A percentile compares a stretch with the other conserved stretches of the same genome.
Evolutionary conservation across 2,329 filamentous ascomycete genomes (phyloP).

Genomic region (Colletotrichum graminicola): DNA sequence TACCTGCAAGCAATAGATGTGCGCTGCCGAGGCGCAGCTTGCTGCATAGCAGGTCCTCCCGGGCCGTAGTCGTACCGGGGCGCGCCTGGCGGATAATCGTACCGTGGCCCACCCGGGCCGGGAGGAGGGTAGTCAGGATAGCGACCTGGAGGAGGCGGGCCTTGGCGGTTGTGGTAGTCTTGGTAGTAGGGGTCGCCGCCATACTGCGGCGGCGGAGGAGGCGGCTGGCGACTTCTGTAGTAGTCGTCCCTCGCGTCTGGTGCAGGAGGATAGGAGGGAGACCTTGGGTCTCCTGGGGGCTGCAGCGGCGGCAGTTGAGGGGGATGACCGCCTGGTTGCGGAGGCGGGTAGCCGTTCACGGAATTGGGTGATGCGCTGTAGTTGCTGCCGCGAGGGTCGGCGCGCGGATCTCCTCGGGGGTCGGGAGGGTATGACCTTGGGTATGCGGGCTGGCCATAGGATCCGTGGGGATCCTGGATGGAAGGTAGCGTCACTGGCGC

Average conservation of each 20-base stretch:
- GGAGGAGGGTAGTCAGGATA: constrained; percentile 51
- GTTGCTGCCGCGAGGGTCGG: constrained; percentile 37
- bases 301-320: constrained; percentile 42
- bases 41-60: constrained; percentile 56
- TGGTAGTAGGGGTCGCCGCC: constrained; percentile 49
- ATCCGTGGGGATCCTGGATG: constrained; percentile 60
- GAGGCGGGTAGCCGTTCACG: constrained; percentile 61
- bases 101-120: constrained; percentile 36
- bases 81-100: constrained; percentile 44
- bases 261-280: constrained; percentile 40
- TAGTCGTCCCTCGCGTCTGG: constrained; percentile 48
- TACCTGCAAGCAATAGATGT: constrained; percentile 72
- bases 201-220: constrained; percentile 47
- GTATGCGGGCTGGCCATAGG: constrained; percentile 52
- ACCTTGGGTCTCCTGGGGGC: constrained; percentile 39
- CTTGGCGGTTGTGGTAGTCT: constrained; percentile 53
- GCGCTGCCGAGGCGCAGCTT: constrained; percentile 68
- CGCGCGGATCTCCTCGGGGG: constrained; percentile 52
- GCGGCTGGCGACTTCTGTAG: constrained; percentile 48
- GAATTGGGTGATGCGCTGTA: constrained; percentile 58
- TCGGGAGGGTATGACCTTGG: constrained; percentile 56
- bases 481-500: constrained; percentile 62
- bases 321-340: constrained; percentile 33
- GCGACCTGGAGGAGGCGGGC: constrained; percentile 48
- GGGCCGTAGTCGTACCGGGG: constrained; percentile 50